A percentile compares a stretch with the other conserved stretches of the same genome.
phyloP scores from a whole-genome alignment of 768 basidiomycete genomes.

The Tulasnella sp. region DNA sequence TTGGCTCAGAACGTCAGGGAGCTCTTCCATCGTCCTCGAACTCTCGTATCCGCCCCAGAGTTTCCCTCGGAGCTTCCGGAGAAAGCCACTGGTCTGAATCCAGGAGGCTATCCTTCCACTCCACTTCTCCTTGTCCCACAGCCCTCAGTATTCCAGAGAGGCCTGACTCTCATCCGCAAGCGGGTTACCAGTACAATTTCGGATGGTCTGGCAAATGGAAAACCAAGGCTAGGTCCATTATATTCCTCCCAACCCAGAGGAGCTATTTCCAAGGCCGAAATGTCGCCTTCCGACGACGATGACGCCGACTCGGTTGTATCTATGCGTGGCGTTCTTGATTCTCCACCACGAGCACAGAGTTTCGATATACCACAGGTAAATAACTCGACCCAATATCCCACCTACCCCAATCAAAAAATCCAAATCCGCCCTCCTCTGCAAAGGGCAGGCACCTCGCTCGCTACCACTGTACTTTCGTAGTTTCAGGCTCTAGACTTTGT shows the following conservation, averaged over 20 bases:
- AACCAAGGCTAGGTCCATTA: background rate
- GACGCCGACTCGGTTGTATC: background rate
- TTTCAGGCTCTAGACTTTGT: background rate
- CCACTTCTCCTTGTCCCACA: background rate
- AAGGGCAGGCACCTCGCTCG: background rate
- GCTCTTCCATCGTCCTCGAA: slow-evolving; percentile 1
- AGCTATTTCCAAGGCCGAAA: background rate
- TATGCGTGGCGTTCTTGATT: background rate
- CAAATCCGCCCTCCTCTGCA: background rate
- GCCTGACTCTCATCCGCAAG: background rate
- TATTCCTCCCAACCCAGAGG: background rate
- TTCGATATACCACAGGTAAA: background rate
- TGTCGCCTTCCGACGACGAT: background rate
- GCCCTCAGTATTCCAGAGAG: background rate
- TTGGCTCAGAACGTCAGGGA: slow-evolving; percentile 9
- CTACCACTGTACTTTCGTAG: slow-evolving; percentile 4
- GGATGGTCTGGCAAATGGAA: background rate
- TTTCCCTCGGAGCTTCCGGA: background rate
- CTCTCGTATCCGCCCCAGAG: background rate
- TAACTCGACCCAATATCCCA: background rate
- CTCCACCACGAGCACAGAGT: background rate
- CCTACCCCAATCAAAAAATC: background rate
- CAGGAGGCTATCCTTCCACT: background rate
- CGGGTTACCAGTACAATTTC: background rate
- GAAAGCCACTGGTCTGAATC: background rate